Evolutionary conservation across 139 green algal species (phyloP).

Genomic region (Yamagishiella unicocca): DNA sequence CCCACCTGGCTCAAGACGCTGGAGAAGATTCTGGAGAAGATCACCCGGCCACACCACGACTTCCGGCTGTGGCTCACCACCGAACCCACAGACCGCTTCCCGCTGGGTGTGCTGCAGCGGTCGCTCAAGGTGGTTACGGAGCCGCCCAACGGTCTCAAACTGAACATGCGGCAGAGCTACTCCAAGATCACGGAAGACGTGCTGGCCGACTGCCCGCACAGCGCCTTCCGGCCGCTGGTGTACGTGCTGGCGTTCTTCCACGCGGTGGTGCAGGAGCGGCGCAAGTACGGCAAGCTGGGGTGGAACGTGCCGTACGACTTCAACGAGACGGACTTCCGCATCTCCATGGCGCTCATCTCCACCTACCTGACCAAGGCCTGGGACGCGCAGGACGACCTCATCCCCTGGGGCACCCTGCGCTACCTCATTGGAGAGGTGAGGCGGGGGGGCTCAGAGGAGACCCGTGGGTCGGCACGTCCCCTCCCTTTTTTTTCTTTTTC

Average conservation of each 20-base stretch:
- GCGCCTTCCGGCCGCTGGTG: slow-evolving; percentile 84
- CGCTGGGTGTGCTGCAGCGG: slow-evolving; percentile 84
- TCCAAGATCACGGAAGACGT: slow-evolving; percentile 88
- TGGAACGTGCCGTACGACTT: slow-evolving; percentile 97
- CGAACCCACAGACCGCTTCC: slow-evolving; percentile 85
- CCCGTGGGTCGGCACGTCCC: too few relatives aligned
- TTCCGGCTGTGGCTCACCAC: slow-evolving; percentile 91
- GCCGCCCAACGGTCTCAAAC: slow-evolving; percentile 91
- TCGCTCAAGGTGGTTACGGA: slow-evolving; percentile 88
- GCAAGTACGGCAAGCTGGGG: slow-evolving; percentile 94
- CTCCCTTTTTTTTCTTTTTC: too few relatives aligned
- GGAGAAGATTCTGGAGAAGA: slow-evolving; percentile 90
- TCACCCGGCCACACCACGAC: slow-evolving; percentile 81
- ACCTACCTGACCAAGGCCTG: slow-evolving; percentile 88
- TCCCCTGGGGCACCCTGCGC: slow-evolving; percentile 89
- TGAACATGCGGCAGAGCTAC: slow-evolving; percentile 92
- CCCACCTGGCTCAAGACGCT: slow-evolving; percentile 88
- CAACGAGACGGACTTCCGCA: slow-evolving; percentile 95
- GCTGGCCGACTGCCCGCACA: slow-evolving; percentile 83
- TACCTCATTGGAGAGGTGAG: slow-evolving; percentile 89
- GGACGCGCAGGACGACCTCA: slow-evolving; percentile 71
- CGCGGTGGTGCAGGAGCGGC: slow-evolving; percentile 88
- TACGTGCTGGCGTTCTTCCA: slow-evolving; percentile 95
- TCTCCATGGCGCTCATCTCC: slow-evolving; percentile 85
- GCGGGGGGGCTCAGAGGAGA: too few relatives aligned